A percentile compares a stretch with the other conserved stretches of the same genome.
Evolutionary conservation across 192 early-diverging fungal species (phyloP).

Genomic region (Allomyces macrogynus): DNA sequence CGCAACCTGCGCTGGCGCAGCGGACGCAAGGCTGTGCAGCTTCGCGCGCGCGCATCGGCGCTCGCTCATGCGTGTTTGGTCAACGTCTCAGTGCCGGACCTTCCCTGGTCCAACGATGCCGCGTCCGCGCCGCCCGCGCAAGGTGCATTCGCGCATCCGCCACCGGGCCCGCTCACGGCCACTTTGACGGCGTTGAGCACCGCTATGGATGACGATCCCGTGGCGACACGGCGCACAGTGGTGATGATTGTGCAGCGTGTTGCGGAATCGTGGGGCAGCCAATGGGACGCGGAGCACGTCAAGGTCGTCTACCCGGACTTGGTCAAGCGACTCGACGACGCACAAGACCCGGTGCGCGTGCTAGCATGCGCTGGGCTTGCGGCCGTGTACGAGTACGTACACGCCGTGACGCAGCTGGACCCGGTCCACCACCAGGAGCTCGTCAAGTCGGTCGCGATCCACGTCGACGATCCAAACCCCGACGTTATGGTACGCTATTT

Average conservation of each 20-base stretch:
- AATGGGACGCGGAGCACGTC: constrained; percentile 2
- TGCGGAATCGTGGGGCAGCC: background rate
- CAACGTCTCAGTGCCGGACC: too few relatives aligned
- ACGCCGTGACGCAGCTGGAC: constrained; percentile 23
- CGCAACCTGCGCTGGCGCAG: too few relatives aligned
- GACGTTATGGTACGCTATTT: constrained; percentile 15
- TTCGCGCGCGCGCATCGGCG: too few relatives aligned
- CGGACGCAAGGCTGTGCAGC: too few relatives aligned
- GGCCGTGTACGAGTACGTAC: constrained; percentile 12
- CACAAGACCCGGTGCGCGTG: constrained; percentile 24
- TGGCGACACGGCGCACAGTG: background rate
- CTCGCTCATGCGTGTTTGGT: too few relatives aligned
- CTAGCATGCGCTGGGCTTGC: constrained; percentile 6
- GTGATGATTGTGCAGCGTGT: too few relatives aligned
- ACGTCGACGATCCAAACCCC: constrained; percentile 31
- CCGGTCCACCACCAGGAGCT: constrained; percentile 26
- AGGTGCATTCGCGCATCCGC: background rate
- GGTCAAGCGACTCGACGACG: constrained; percentile 34
- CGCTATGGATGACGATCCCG: constrained; percentile 22
- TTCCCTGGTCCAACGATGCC: too few relatives aligned
- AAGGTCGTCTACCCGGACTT: constrained; percentile 32
- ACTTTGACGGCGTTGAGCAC: constrained; percentile 9
- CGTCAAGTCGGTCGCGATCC: constrained; percentile 26
- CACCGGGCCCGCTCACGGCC: background rate
- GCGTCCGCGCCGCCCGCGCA: background rate